Conservation (phyloP, 495 filamentous ascomycete species). For the Aspergillus coremiiformis region DNA sequence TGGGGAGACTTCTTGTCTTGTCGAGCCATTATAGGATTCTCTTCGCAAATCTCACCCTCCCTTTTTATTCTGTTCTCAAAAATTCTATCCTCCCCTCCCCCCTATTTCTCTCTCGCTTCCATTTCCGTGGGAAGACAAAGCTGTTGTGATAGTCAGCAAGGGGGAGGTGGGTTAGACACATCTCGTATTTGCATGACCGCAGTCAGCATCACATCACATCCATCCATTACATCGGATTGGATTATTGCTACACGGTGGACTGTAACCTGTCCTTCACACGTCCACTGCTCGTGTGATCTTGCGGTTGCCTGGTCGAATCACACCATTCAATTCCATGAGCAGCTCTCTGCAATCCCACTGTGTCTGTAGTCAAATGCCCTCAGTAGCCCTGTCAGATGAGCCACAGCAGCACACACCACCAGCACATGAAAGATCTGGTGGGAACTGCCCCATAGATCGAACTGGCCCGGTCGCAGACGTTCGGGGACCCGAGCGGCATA, state of each 20-base stretch:
- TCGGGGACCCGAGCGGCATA: slow-evolving; percentile 62
- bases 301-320: slow-evolving; percentile 8
- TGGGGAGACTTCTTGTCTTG: background rate
- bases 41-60: too few relatives aligned
- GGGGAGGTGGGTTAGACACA: slow-evolving; percentile 14
- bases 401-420: slow-evolving; percentile 50
- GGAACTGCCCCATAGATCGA: slow-evolving; percentile 54
- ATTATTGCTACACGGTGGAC: slow-evolving; percentile 9
- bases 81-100: background rate
- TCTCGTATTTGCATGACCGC: slow-evolving; percentile 13
- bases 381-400: slow-evolving; percentile 52
- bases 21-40: too few relatives aligned
- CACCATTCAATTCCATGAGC: slow-evolving; percentile 10
- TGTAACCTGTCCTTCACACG: slow-evolving; percentile 11
- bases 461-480: slow-evolving; percentile 42
- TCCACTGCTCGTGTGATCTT: slow-evolving; percentile 18
- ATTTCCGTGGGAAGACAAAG: background rate
- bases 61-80: slow-evolving; percentile 1
- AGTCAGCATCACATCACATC: slow-evolving; percentile 6
- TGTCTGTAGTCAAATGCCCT: slow-evolving; percentile 52
- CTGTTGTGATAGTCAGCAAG: slow-evolving; percentile 9
- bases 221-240: slow-evolving; percentile 6
- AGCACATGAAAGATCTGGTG: slow-evolving; percentile 63
- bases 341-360: slow-evolving; percentile 36
- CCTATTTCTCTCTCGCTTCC: background rate